Evolutionary conservation across 1,139 yeast species (phyloP).

Genomic region (Kodamaea sp.): DNA sequence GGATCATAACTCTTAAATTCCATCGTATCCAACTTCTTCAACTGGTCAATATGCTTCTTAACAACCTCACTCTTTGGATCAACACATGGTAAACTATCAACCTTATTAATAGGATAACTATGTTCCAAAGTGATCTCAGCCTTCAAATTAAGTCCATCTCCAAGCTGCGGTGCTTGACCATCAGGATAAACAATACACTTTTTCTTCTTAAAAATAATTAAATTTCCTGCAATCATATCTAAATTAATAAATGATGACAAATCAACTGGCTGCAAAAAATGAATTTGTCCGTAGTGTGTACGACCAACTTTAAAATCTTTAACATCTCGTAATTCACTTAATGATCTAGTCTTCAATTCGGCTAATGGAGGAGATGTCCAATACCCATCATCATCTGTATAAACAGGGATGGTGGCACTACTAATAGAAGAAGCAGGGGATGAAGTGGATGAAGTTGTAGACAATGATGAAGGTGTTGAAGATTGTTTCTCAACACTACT

Average conservation of each 20-base stretch:
- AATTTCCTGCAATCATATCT: slow-evolving; percentile 60
- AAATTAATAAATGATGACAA: slow-evolving; percentile 60
- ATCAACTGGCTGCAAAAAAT: slow-evolving; percentile 80
- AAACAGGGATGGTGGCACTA: slow-evolving; percentile 23
- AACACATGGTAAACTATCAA: slow-evolving; percentile 67
- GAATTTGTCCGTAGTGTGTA: slow-evolving; percentile 69
- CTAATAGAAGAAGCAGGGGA: neutral
- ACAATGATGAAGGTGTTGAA: neutral
- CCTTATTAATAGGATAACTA: slow-evolving; percentile 74
- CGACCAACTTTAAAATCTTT: slow-evolving; percentile 74
- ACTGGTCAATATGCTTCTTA: slow-evolving; percentile 61
- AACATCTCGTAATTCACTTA: slow-evolving; percentile 64
- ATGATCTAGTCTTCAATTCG: slow-evolving; percentile 55
- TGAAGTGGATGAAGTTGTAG: neutral
- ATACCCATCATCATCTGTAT: slow-evolving; percentile 61
- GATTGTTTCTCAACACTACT: no score
- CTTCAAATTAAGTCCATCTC: slow-evolving; percentile 81
- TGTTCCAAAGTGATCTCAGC: slow-evolving; percentile 71
- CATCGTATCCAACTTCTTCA: slow-evolving; percentile 58
- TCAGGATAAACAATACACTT: slow-evolving; percentile 75
- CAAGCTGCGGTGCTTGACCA: slow-evolving; percentile 58
- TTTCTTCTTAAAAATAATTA: slow-evolving; percentile 58
- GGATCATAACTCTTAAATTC: slow-evolving; percentile 76
- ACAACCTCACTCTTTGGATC: slow-evolving; percentile 77
- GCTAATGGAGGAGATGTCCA: slow-evolving; percentile 80